Evolutionary conservation across 306 rosid species (phyloP).

Genomic region (Sechiopsis laciniata): DNA sequence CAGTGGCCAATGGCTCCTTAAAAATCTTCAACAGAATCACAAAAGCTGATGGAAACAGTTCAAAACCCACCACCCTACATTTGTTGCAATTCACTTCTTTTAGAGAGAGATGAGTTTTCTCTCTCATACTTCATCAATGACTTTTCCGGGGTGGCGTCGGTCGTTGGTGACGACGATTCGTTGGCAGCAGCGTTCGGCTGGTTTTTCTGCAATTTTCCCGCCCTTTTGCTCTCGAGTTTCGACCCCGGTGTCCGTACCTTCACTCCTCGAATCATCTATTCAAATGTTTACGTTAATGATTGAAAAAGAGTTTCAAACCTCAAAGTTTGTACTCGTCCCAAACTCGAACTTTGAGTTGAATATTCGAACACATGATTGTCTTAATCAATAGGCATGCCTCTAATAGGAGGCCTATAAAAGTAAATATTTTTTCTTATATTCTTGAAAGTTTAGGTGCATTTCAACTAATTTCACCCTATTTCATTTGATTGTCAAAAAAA

Average conservation of each 20-base stretch:
- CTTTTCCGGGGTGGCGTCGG: not conserved
- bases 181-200: conserved; percentile 39
- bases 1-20: not conserved
- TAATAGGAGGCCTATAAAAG: too few relatives aligned
- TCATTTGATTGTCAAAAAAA: too few relatives aligned
- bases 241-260: conserved; percentile 70
- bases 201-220: conserved; percentile 64
- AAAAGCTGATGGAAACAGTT: conserved; percentile 1
- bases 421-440: too few relatives aligned
- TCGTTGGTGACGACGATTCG: conserved; percentile 34
- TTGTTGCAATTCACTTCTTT: not conserved
- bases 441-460: too few relatives aligned
- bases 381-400: too few relatives aligned
- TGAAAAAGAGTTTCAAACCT: too few relatives aligned
- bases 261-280: conserved; percentile 94
- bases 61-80: conserved; percentile 8
- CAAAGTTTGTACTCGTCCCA: too few relatives aligned
- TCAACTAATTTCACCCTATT: too few relatives aligned
- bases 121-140: not conserved
- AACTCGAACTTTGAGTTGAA: too few relatives aligned
- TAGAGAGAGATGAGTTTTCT: conserved; percentile 5
- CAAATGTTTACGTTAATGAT: not conserved
- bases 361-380: too few relatives aligned
- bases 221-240: conserved; percentile 55
- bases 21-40: conserved; percentile 1